Base-by-base conservation (phyloP, 2,329 filamentous ascomycete species). In the Venturiaceae sp. region DNA sequence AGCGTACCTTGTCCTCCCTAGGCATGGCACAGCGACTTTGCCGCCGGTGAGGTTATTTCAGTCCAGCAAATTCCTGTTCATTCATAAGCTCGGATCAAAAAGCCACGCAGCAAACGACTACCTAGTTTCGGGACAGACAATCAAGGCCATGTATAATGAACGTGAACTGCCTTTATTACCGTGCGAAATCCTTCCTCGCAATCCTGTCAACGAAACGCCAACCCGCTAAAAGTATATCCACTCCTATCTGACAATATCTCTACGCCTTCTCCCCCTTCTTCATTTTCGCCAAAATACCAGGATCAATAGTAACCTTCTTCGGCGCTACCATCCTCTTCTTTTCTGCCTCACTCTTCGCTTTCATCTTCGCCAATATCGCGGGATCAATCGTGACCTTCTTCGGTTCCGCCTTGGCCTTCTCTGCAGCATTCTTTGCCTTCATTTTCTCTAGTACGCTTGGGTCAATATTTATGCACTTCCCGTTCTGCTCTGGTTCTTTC, bases 351-450 rank as follows among this genome's bases (percentile, higher is more conserved):
- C 6, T 21, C 19, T 53, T 46, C 3, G 28, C 21, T 34, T 61
- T 58, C 57, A 61, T 58, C 30, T 53, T 55, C 3, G n/a, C 30
- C 14, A 61, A 53, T n/a, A 57, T 36, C 3, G 60, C 32, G n/a
- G 60, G 50, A 50, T 61, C 32, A 23, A 59, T 54, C n/a, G 34
- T 62, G 11, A 60, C 59, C 9, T 53, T 37, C 19, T 52, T 59
- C 21, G 37, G 37, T 19, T 53, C 34, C 6, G 23, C 21, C 21
- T 53, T 30, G 21, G 37, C 5, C 41, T 23, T 47, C 13, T 30
- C 33, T 7, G 34, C 34, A 19, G 26, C 33, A 14, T 19, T 33
- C 13, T 57, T 23, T 5, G 33, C 36, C 32, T 60, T 58, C 46
- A 60, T 53, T 30, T 55, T 53, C 3, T 32, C 21, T 3, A 60